These are phyloP conservation scores for Pseudonitzschia multiseries DNA, from an alignment of 108 stramenopile species.

Conservation along the genomic window DNA sequence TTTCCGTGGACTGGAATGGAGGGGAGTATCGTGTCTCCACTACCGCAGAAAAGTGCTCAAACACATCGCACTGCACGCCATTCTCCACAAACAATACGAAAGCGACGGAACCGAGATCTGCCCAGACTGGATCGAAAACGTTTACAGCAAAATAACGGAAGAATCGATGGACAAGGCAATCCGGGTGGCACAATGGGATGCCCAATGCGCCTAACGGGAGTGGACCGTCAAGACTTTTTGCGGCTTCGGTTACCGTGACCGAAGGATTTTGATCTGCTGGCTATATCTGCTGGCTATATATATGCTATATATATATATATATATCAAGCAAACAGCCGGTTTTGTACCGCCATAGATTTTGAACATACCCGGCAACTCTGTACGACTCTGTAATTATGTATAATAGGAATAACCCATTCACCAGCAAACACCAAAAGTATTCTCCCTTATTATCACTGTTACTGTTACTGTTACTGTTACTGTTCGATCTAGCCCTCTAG, in stretches of 20 bases:
- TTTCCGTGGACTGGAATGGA: slow-evolving; percentile 5
- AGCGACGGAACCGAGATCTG: neutral
- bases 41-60: neutral
- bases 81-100: neutral
- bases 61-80: neutral
- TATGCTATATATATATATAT: too few species aligned
- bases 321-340: too few species aligned
- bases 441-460: too few species aligned
- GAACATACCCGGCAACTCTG: too few species aligned
- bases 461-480: too few species aligned
- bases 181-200: neutral
- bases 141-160: neutral
- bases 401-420: too few species aligned
- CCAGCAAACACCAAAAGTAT: too few species aligned
- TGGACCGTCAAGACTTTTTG: too few species aligned
- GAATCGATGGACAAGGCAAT: neutral
- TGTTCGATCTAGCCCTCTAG: slow-evolving; percentile 2
- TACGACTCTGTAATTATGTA: too few species aligned
- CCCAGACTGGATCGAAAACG: neutral
- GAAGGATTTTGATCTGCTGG: neutral
- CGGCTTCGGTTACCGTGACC: too few species aligned
- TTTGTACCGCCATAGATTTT: too few species aligned
- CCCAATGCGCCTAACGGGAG: neutral
- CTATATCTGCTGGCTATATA: too few species aligned
- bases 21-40: neutral